Percentiles rank a stretch among this genome's conserved stretches.
Evolutionary conservation across 164 flowering plant species (phyloP).

Genomic region (Brasenia schreberi): DNA sequence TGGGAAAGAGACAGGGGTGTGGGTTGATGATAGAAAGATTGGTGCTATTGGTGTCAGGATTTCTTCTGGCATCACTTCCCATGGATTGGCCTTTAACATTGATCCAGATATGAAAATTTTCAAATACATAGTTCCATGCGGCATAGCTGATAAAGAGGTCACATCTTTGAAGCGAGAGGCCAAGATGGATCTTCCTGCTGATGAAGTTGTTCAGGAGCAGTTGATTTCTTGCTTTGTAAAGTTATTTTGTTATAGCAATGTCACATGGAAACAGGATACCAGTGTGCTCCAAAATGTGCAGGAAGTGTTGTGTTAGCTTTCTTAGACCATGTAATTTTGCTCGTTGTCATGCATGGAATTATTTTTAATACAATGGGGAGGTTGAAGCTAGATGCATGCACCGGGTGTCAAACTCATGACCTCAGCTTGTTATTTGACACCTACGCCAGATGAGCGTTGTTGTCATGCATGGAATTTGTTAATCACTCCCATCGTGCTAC

Average conservation of each 20-base stretch:
- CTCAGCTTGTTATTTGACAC: no score
- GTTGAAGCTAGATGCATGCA: no score
- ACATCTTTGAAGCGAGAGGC: slow-evolving; percentile 80
- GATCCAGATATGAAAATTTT: slow-evolving; percentile 80
- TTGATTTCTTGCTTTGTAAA: slow-evolving; percentile 61
- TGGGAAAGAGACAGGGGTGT: slow-evolving; percentile 60
- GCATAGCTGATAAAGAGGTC: slow-evolving; percentile 75
- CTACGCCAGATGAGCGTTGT: no score
- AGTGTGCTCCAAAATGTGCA: not conserved
- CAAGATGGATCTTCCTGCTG: slow-evolving; percentile 40
- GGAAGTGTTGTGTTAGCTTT: not conserved
- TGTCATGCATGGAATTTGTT: no score
- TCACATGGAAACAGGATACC: slow-evolving; percentile 34
- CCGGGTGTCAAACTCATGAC: no score
- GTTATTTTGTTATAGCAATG: slow-evolving; percentile 30
- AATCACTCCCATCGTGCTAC: no score
- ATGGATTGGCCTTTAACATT: slow-evolving; percentile 88
- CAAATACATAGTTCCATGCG: slow-evolving; percentile 90
- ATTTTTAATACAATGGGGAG: no score
- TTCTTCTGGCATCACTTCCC: slow-evolving; percentile 79
- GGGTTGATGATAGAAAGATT: slow-evolving; percentile 83
- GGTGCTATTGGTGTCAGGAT: slow-evolving; percentile 93
- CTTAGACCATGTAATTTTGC: no score
- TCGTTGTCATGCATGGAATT: no score
- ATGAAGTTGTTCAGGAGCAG: slow-evolving; percentile 62